Conservation (phyloP, 2,329 filamentous ascomycete genomes). For the Penicillium sp. region DNA sequence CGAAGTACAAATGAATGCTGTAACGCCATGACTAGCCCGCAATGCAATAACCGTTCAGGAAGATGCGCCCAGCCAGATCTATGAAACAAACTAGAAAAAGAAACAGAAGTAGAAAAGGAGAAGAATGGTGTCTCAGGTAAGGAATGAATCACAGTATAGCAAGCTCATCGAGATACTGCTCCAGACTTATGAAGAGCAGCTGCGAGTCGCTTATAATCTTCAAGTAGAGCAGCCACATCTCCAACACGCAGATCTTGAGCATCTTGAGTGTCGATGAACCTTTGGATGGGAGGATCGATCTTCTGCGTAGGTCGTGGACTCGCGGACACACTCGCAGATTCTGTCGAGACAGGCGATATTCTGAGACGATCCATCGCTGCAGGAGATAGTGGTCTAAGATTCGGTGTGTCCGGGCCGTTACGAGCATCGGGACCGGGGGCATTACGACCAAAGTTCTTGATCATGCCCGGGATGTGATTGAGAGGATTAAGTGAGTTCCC, state of each 20-base stretch:
- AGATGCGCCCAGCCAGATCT: background rate
- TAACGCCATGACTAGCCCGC: slow-evolving; percentile 21
- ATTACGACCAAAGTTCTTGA: slow-evolving; percentile 69
- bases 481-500: slow-evolving; percentile 81
- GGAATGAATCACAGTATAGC: background rate
- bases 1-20: slow-evolving; percentile 6
- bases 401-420: background rate
- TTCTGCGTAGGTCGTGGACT: slow-evolving; percentile 18
- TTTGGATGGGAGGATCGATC: slow-evolving; percentile 63
- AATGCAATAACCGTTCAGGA: slow-evolving; percentile 6
- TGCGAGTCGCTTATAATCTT: slow-evolving; percentile 73
- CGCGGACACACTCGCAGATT: slow-evolving; percentile 8
- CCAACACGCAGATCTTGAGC: slow-evolving; percentile 69
- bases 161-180: slow-evolving; percentile 15
- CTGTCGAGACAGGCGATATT: slow-evolving; percentile 19
- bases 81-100: background rate
- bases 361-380: slow-evolving; percentile 44
- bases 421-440: slow-evolving; percentile 45
- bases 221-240: slow-evolving; percentile 71
- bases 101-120: background rate
- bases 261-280: slow-evolving; percentile 71
- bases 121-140: background rate
- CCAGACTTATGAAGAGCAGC: slow-evolving; percentile 57
- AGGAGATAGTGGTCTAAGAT: slow-evolving; percentile 38
- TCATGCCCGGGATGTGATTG: slow-evolving; percentile 73